These are phyloP conservation scores for Circinella umbellata DNA, from an alignment of 371 early-diverging fungal genomes.

Conservation along the genomic window DNA sequence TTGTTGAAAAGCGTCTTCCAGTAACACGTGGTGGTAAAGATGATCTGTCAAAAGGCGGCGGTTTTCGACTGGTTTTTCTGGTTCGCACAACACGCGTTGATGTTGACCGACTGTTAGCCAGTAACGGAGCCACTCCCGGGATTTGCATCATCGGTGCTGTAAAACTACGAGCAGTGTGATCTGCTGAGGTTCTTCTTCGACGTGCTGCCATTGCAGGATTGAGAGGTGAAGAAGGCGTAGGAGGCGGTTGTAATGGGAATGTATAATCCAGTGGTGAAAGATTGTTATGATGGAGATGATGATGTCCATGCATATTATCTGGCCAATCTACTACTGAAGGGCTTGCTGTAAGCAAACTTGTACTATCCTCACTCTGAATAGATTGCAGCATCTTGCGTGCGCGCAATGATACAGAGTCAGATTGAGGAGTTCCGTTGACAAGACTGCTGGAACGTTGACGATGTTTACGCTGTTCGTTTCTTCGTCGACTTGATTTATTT, in stretches of 20 bases:
- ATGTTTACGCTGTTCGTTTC: constrained; percentile 28
- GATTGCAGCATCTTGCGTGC: constrained; percentile 47
- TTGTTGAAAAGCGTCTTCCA: constrained; percentile 23
- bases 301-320: neutral
- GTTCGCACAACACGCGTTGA: constrained; percentile 23
- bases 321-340: constrained; percentile 5
- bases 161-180: constrained; percentile 11
- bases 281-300: neutral
- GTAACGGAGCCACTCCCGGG: neutral
- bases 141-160: constrained; percentile 9
- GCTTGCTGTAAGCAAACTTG: constrained; percentile 11
- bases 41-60: constrained; percentile 21
- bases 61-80: constrained; percentile 27
- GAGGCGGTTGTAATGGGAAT: constrained; percentile 16
- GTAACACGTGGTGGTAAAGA: constrained; percentile 21
- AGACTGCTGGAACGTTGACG: constrained; percentile 44
- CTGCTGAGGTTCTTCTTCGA: constrained; percentile 15
- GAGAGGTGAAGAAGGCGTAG: constrained; percentile 10
- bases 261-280: constrained; percentile 5
- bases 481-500: constrained; percentile 47
- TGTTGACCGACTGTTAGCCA: constrained; percentile 19
- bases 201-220: neutral
- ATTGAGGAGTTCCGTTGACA: constrained; percentile 28
- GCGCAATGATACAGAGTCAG: constrained; percentile 41
- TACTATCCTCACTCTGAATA: constrained; percentile 39